Base-by-base conservation (phyloP, 495 filamentous ascomycete species). In the Penicillium mononematosum region DNA sequence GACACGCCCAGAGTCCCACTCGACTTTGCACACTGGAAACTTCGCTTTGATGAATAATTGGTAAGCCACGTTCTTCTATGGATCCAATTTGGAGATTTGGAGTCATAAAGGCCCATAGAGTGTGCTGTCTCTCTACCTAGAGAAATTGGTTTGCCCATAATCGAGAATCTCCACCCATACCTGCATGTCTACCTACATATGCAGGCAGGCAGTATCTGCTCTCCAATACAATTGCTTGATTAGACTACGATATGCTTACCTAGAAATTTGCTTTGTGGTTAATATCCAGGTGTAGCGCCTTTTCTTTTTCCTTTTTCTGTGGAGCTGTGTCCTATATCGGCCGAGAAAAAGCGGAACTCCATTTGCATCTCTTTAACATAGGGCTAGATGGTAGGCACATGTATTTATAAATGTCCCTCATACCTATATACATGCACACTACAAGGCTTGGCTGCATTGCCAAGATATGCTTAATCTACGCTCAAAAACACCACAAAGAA, bases 21-120 rank as follows among this genome's bases (percentile, higher is more conserved):
- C 24, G 9, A n/a, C 1, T 19, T 27, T 36, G 6, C 19, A 17
- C 41, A 48, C 50, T 61, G 56, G 51, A 62, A 59, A 61, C 52
- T 50, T 55, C 55, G 51, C 51, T 38, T 24, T 19, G n/a, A 17
- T 46, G 11, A 19, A 50, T 16, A 60, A 60, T 65, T 65, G 59
- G 59, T 62, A 55, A 65, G 52, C 59, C 62, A 16, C 16, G 22
- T 46, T 11, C 14, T 14, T 38, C 14, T n/a, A 20, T 24, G 48
- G 41, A 25, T 44, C 50, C n/a, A 17, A 38, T 25, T 32, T 31
- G 50, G 41, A 45, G 51, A 36, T 45, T 7, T n/a, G 9, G 25
- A 46, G 3, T 36, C 24, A 11, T 14, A 41, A 17, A 4, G 11
- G 32, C 36, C 36, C 8, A 39, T n/a, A 27, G 12, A 25, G 22